Base-by-base conservation (phyloP, 2,329 filamentous ascomycete genomes). In the Penicillium rolfsii region DNA sequence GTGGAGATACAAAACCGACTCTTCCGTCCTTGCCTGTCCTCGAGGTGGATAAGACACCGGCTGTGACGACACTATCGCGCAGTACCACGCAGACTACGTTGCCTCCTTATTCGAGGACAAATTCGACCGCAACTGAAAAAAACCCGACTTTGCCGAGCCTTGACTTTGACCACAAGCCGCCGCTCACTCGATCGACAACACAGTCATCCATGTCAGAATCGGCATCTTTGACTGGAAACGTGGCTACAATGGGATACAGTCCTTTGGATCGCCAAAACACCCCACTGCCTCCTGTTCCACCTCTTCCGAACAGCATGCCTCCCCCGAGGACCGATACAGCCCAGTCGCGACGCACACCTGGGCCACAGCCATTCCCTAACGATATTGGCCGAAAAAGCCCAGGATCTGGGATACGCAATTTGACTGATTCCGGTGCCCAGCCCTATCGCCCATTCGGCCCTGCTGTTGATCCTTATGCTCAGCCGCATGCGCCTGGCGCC, bases 21-120 rank as follows among this genome's bases (percentile, higher is more conserved):
- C 72, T 94, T 6, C 91, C 90, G 1, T 83, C 82, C 5, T 26
- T 54, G 26, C 52, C 52, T 22, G 14, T 22, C 33, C 68, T 91
- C 7, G 79, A 84, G 33, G 76, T 73, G 50, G 76, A 77, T 66
- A 82, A 74, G 61, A 64, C 36, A 1, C 71, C 73, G 0, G 61
- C 61, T 35, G 66, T 74, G 52, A 65, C 71, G 12, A 69, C 69
- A 1, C 55, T 76, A 16, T 75, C 74, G 22, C 72, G 73, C 8
- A 67, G 80, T 85, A 61, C 83, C 84, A 53, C 75, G 75, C 52
- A 87, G 86, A 84, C 86, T 0, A 89, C 88, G 0, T 77, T 91
- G 6, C 87, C 89, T 0, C 73, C 81, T 3, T 91, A 91, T 72
- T 80, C 83, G 83, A 56, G 84, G 85, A 19, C 82, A 78, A 56